Conservation (phyloP, 2,329 filamentous ascomycete species). For the Lachnellula subtilissima region DNA sequence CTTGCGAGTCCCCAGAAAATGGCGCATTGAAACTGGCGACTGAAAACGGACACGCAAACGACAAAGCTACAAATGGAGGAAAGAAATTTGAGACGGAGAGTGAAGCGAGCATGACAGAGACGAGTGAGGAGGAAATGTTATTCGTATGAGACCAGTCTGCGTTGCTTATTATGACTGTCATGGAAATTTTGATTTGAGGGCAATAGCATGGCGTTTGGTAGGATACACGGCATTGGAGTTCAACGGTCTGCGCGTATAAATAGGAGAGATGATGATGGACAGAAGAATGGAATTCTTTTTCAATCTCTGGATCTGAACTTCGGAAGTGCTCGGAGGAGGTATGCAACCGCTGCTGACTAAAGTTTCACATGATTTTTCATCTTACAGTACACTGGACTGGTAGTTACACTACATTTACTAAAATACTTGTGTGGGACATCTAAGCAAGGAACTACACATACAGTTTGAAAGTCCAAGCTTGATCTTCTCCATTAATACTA, state of each 20-base stretch:
- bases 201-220: constrained; percentile 2
- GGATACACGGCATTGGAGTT: not conserved
- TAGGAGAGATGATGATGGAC: constrained; percentile 1
- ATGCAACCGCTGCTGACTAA: too few relatives aligned
- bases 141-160: constrained; percentile 7
- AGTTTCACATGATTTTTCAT: too few relatives aligned
- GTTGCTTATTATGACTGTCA: not conserved
- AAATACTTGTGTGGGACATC: too few relatives aligned
- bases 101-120: constrained; percentile 19
- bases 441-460: too few relatives aligned
- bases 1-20: not conserved
- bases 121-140: constrained; percentile 24
- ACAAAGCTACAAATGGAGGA: not conserved
- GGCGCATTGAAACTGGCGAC: not conserved
- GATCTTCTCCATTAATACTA: too few relatives aligned
- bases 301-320: too few relatives aligned
- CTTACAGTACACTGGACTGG: too few relatives aligned
- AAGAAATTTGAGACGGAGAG: constrained; percentile 7
- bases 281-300: not conserved
- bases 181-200: constrained; percentile 1
- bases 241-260: not conserved
- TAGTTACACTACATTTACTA: too few relatives aligned
- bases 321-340: too few relatives aligned
- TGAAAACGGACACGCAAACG: not conserved
- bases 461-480: too few relatives aligned